Percentiles rank a stretch among this genome's conserved stretches.
phyloP scores from a whole-genome alignment of 1,284 basidiomycete genomes.

The Somion occarium region DNA sequence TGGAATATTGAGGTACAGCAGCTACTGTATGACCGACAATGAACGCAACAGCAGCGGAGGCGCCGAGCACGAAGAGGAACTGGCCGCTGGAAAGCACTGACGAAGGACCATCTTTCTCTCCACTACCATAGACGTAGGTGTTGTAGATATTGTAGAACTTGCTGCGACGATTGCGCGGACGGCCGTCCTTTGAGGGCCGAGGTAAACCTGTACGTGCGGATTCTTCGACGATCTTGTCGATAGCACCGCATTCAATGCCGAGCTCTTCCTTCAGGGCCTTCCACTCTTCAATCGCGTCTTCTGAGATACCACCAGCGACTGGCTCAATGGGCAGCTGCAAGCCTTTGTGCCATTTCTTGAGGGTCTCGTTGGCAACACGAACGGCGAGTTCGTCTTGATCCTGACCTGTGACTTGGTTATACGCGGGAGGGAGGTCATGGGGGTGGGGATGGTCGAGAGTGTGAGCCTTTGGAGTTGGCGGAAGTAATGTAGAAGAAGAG shows the following conservation, averaged over 20 bases:
- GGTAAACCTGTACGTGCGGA: constrained; percentile 38
- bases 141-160: constrained; percentile 82
- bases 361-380: constrained; percentile 49
- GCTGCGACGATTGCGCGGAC: constrained; percentile 30
- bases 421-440: constrained; percentile 64
- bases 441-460: constrained; percentile 25
- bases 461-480: constrained; percentile 57
- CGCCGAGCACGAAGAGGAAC: constrained; percentile 47
- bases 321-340: constrained; percentile 47
- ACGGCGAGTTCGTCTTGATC: constrained; percentile 47
- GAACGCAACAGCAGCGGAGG: constrained; percentile 51
- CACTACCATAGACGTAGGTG: constrained; percentile 63
- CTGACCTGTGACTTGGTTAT: constrained; percentile 49
- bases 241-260: constrained; percentile 70
- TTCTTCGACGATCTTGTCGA: constrained; percentile 64
- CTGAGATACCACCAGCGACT: constrained; percentile 47
- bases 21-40: constrained; percentile 52
- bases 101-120: constrained; percentile 24
- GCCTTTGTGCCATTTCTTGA: constrained; percentile 67
- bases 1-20: constrained; percentile 50
- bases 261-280: constrained; percentile 70
- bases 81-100: constrained; percentile 29
- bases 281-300: constrained; percentile 67
- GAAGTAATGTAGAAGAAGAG: constrained; percentile 64
- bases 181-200: constrained; percentile 29